Percentiles rank a stretch among this genome's conserved stretches.
Conservation (phyloP, 2,329 filamentous ascomycete genomes). For the Hypoxylon sp. region DNA sequence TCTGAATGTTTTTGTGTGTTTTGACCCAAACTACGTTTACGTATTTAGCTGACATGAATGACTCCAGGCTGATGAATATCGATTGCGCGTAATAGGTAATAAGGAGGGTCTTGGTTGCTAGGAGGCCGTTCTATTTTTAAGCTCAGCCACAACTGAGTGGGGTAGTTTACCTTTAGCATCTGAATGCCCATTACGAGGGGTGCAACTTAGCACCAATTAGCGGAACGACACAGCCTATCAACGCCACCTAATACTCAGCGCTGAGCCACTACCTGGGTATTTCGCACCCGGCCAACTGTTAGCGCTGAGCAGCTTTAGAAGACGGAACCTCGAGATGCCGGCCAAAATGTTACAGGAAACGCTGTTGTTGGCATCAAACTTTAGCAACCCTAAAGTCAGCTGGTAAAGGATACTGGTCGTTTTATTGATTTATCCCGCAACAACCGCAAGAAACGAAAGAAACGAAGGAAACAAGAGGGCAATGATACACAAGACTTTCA, state of each 20-base stretch:
- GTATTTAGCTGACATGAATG: constrained; percentile 32
- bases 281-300: constrained; percentile 10
- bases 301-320: constrained; percentile 5
- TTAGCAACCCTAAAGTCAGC: constrained; percentile 15
- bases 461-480: constrained; percentile 2
- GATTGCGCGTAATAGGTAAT: constrained; percentile 40
- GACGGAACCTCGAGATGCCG: constrained; percentile 6
- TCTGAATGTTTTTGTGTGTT: constrained; percentile 33
- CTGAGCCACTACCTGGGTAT: constrained; percentile 27
- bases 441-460: constrained; percentile 28
- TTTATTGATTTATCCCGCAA: constrained; percentile 31
- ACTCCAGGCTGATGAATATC: constrained; percentile 32
- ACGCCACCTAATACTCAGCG: constrained; percentile 22
- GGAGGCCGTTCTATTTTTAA: constrained; percentile 36
- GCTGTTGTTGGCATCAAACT: constrained; percentile 11
- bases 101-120: constrained; percentile 11
- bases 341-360: constrained; percentile 5
- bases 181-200: constrained; percentile 2
- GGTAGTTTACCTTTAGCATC: constrained; percentile 1
- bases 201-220: constrained; percentile 14
- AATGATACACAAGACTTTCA: neutral
- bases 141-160: constrained; percentile 40
- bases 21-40: constrained; percentile 32
- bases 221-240: constrained; percentile 31
- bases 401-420: neutral